Conservation (phyloP, 1,284 basidiomycete genomes). For the Ustilago loliicola region DNA sequence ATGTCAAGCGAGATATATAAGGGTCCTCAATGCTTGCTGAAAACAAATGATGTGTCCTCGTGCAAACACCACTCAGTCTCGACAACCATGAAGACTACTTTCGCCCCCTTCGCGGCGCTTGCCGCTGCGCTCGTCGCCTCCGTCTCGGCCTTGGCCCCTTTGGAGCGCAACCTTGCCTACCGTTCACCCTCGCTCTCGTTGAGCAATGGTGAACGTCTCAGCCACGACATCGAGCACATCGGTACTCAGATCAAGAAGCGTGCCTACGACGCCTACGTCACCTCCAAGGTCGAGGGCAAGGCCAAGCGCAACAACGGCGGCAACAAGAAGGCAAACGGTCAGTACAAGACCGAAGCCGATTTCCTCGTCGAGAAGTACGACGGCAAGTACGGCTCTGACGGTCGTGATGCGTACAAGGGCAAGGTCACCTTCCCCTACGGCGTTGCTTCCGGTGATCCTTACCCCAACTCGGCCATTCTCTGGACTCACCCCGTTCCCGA, state of each 20-base stretch:
- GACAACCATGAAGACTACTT: slow-evolving; percentile 30
- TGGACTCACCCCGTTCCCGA: slow-evolving; percentile 73
- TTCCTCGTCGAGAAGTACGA: slow-evolving; percentile 55
- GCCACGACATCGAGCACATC: slow-evolving; percentile 50
- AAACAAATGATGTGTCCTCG: not conserved
- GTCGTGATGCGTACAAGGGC: slow-evolving; percentile 59
- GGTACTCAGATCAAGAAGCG: slow-evolving; percentile 41
- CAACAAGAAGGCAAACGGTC: slow-evolving; percentile 11
- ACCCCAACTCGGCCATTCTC: slow-evolving; percentile 76
- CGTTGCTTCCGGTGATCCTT: slow-evolving; percentile 76
- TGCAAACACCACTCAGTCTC: not conserved
- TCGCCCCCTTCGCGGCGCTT: slow-evolving; percentile 33
- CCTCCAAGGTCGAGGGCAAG: slow-evolving; percentile 40
- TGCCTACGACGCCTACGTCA: slow-evolving; percentile 40
- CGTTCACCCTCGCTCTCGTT: slow-evolving; percentile 52
- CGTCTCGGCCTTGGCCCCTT: slow-evolving; percentile 47
- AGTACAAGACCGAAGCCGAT: slow-evolving; percentile 47
- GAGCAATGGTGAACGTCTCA: slow-evolving; percentile 39
- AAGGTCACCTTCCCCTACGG: slow-evolving; percentile 66
- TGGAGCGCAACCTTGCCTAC: slow-evolving; percentile 60
- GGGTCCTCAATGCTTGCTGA: not conserved
- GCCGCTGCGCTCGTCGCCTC: slow-evolving; percentile 35
- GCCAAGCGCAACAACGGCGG: slow-evolving; percentile 37
- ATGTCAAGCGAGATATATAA: not conserved
- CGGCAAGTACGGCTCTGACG: slow-evolving; percentile 41